Conservation (phyloP, 1,139 yeast genomes). For the Blastobotrys proliferans region DNA sequence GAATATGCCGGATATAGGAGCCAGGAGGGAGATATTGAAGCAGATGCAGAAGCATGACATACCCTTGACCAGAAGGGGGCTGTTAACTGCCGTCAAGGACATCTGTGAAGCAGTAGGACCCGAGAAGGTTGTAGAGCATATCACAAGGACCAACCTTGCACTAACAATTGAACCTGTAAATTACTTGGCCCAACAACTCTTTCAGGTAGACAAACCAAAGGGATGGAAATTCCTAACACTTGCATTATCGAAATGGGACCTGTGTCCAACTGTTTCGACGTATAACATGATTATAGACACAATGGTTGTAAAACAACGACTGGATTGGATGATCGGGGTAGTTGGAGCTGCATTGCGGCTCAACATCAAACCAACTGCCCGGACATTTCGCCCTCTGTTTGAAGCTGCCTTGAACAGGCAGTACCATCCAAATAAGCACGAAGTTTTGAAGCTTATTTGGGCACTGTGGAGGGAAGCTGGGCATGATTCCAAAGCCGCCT, state of each 20-base stretch:
- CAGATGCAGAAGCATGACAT: slow-evolving; percentile 24
- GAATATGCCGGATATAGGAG: slow-evolving; percentile 21
- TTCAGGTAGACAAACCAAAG: too few relatives aligned
- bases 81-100: slow-evolving; percentile 22
- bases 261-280: slow-evolving; percentile 21
- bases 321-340: slow-evolving; percentile 28
- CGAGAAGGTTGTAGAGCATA: slow-evolving; percentile 21
- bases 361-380: slow-evolving; percentile 17
- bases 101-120: slow-evolving; percentile 24
- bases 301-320: slow-evolving; percentile 21
- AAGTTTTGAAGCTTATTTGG: slow-evolving; percentile 19
- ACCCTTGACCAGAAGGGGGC: slow-evolving; percentile 23
- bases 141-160: slow-evolving; percentile 13
- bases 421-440: slow-evolving; percentile 19
- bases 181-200: slow-evolving; percentile 8
- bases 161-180: slow-evolving; percentile 16
- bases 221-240: slow-evolving; percentile 22
- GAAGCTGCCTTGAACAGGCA: slow-evolving; percentile 22
- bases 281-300: slow-evolving; percentile 23
- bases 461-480: slow-evolving; percentile 9
- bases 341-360: slow-evolving; percentile 21
- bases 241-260: slow-evolving; percentile 16
- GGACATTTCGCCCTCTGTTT: slow-evolving; percentile 22
- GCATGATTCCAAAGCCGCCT: background rate
- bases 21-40: slow-evolving; percentile 19